Conservation (phyloP, 1,284 basidiomycete genomes). For the Polyporus tsugae region DNA sequence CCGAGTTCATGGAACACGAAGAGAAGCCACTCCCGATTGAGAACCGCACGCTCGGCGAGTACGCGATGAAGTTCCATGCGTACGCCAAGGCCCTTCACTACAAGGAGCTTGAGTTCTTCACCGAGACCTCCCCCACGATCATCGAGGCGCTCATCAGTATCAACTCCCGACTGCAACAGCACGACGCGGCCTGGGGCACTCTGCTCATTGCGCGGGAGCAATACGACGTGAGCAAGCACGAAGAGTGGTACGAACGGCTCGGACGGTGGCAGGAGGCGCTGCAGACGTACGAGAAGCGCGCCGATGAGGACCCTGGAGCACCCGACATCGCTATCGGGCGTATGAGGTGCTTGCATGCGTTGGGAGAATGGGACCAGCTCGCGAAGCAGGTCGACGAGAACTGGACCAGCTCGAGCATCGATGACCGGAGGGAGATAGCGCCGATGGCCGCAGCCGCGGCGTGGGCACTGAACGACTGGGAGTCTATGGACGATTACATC, state of each 20-base stretch:
- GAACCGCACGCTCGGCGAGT: constrained; percentile 92
- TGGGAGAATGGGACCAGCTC: constrained; percentile 97
- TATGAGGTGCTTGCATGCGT: constrained; percentile 96
- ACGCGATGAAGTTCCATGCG: constrained; percentile 93
- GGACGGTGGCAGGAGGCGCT: constrained; percentile 98
- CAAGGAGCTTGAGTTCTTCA: constrained; percentile 98
- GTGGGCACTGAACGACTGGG: constrained; percentile 98
- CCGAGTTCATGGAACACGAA: constrained; percentile 99
- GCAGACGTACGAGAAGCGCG: constrained; percentile 85
- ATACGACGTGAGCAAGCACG: constrained; percentile 88
- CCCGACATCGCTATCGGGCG: constrained; percentile 85
- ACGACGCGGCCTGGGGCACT: constrained; percentile 96
- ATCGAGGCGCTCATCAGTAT: constrained; percentile 97
- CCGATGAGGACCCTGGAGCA: constrained; percentile 71
- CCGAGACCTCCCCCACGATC: constrained; percentile 87
- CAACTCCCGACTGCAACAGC: constrained; percentile 97
- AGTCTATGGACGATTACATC: constrained; percentile 98
- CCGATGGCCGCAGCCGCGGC: constrained; percentile 97
- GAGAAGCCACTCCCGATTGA: constrained; percentile 97
- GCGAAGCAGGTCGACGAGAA: constrained; percentile 89
- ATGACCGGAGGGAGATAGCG: constrained; percentile 92
- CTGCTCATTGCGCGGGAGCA: constrained; percentile 88
- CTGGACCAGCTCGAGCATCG: constrained; percentile 87
- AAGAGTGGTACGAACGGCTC: constrained; percentile 98
- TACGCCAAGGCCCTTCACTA: constrained; percentile 99